Conservation (phyloP, 1,139 yeast species). For the Kodamaea anthophila region DNA sequence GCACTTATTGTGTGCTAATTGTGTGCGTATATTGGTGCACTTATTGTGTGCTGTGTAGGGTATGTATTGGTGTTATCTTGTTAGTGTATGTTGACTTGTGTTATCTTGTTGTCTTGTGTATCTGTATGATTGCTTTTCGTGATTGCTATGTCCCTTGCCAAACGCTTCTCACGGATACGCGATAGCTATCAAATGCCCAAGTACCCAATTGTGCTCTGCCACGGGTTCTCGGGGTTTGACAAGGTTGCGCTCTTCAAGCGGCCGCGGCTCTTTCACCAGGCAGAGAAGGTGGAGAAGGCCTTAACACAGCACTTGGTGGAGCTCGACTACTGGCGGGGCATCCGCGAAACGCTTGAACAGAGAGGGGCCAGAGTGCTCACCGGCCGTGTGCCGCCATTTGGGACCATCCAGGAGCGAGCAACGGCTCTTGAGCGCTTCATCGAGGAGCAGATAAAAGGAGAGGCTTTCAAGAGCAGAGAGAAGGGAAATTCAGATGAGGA, state of each 20-base stretch:
- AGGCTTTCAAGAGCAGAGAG: slow-evolving; percentile 18
- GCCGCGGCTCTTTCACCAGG: slow-evolving; percentile 15
- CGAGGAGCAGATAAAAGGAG: slow-evolving; percentile 26
- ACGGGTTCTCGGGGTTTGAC: slow-evolving; percentile 81
- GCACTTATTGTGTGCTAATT: too few relatives aligned
- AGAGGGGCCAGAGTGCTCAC: slow-evolving; percentile 66
- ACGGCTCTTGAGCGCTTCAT: slow-evolving; percentile 49
- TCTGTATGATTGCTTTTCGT: too few relatives aligned
- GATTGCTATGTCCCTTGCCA: too few relatives aligned
- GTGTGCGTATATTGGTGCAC: too few relatives aligned
- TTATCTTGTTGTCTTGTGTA: too few relatives aligned
- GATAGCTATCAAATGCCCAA: slow-evolving; percentile 31
- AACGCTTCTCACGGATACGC: slow-evolving; percentile 11
- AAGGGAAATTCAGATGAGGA: slow-evolving; percentile 15
- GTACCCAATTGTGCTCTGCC: slow-evolving; percentile 73
- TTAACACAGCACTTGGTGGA: slow-evolving; percentile 28
- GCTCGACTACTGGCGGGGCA: slow-evolving; percentile 79
- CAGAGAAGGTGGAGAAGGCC: slow-evolving; percentile 14
- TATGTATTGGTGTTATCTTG: too few relatives aligned
- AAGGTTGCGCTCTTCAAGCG: slow-evolving; percentile 23
- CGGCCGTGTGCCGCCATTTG: slow-evolving; percentile 81
- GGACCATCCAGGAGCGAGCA: slow-evolving; percentile 68
- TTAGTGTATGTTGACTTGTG: too few relatives aligned
- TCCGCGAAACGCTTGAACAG: slow-evolving; percentile 51
- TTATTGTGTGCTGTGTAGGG: too few relatives aligned